Evolutionary conservation across 306 rosid species (phyloP), one percentile per base, ranked within the genome.

Genomic region (Vigna unguiculata): DNA sequence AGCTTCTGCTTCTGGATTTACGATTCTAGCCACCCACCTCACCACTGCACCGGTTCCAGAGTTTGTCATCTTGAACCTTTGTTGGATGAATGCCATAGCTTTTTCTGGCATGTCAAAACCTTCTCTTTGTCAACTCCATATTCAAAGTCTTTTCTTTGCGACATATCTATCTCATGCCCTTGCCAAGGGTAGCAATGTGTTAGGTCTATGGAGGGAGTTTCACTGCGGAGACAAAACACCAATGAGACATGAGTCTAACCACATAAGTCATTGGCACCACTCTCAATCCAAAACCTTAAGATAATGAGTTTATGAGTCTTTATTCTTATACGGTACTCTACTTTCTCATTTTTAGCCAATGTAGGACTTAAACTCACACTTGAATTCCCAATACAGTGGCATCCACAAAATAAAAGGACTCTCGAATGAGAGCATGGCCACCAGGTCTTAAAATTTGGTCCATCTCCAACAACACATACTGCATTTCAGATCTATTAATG

Each of bases 381-480:
- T n/a, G n/a, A n/a, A n/a, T n/a, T n/a, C n/a, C n/a, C n/a, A n/a
- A n/a, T n/a, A n/a, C n/a, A n/a, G n/a, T n/a, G 45, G 96, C 94
- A 58, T 96, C 99, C 47, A 75, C 93, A 11, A 86, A 96, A 81
- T 91, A 93, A 78, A 79, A 85, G 0, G 97, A 86, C 81, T 96
- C 99, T 40, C 99, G 83, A 49, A 96, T 84, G 59, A 96, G 82
- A 16, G 86, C 93, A 17, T 88, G 82, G 34, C 98, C 98, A 2
- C 61, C 82, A 1, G 99, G 98, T 25, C 99, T 83, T 25, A 96
- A 77, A 59, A 96, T 87, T 55, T 98, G 76, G 87, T 96, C 99
- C 99, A 96, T 96, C 86, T 96, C 99, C 81, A 96, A 66, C 72
- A 96, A 82, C 84, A 93, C 90, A 60, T 72, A 85, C 86, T 96